phyloP scores from a whole-genome alignment of 2,329 filamentous ascomycete species.

The Onygena corvina region DNA sequence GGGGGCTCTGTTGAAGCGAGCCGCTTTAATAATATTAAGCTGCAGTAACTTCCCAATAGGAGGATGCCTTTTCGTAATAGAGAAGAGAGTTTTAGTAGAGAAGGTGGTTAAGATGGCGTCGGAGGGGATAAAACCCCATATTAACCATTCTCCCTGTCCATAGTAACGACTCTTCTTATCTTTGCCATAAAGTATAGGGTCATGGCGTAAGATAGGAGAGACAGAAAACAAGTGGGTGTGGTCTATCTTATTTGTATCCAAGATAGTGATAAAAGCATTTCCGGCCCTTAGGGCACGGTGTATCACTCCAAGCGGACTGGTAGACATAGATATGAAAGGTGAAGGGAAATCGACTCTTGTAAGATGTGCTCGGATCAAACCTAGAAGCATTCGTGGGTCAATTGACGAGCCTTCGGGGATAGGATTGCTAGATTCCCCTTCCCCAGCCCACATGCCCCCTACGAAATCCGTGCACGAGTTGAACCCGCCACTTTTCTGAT shows the following conservation, averaged over 20 bases:
- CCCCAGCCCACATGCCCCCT: constrained; percentile 20
- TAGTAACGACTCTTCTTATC: constrained; percentile 18
- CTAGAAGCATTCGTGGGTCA: constrained; percentile 15
- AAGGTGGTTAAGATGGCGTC: constrained; percentile 24
- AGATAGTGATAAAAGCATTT: constrained; percentile 21
- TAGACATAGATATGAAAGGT: constrained; percentile 27
- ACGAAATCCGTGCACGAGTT: constrained; percentile 20
- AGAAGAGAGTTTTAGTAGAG: constrained; percentile 18
- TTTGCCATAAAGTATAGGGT: constrained; percentile 6
- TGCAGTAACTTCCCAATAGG: constrained; percentile 23
- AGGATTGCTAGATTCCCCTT: not conserved
- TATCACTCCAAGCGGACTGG: constrained; percentile 21
- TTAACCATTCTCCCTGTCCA: constrained; percentile 24
- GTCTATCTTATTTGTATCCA: constrained; percentile 19
- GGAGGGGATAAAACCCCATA: constrained; percentile 24
- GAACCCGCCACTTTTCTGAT: constrained; percentile 23
- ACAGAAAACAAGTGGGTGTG: not conserved
- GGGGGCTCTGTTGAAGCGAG: not conserved
- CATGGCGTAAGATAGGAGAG: not conserved
- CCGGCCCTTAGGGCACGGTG: constrained; percentile 23
- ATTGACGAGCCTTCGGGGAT: constrained; percentile 15
- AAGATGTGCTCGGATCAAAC: constrained; percentile 20
- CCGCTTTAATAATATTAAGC: constrained; percentile 15
- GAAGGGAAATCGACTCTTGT: constrained; percentile 16
- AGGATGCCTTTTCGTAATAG: constrained; percentile 12